Percentiles rank a stretch among this genome's conserved stretches.
These are phyloP conservation scores for Diaporthe vaccinii DNA, from an alignment of 2,329 filamentous ascomycete species.

Conservation along the genomic window DNA sequence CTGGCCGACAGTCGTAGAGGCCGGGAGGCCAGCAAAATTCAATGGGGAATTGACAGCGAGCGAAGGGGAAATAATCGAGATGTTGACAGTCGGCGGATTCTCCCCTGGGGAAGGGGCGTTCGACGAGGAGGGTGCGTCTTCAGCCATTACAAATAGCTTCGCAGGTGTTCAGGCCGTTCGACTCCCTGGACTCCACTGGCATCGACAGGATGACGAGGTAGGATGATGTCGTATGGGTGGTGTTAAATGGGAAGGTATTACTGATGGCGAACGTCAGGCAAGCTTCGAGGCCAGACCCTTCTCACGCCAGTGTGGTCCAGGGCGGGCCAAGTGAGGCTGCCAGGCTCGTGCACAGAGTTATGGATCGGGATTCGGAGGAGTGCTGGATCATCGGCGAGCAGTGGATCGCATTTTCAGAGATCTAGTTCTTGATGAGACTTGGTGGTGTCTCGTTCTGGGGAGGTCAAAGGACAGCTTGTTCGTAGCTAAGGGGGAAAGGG, in stretches of 20 bases:
- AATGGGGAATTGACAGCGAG: slow-evolving; percentile 65
- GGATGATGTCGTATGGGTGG: neutral
- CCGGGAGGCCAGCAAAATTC: slow-evolving; percentile 62
- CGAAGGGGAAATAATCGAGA: slow-evolving; percentile 72
- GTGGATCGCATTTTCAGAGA: slow-evolving; percentile 18
- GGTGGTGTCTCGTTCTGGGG: neutral
- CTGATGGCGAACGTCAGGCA: neutral
- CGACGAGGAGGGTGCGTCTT: slow-evolving; percentile 49
- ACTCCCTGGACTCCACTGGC: slow-evolving; percentile 4
- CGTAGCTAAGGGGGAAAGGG: neutral
- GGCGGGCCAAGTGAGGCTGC: slow-evolving; percentile 23
- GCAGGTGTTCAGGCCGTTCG: slow-evolving; percentile 38
- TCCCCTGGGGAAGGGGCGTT: slow-evolving; percentile 45
- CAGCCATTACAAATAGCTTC: slow-evolving; percentile 54
- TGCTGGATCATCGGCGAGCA: slow-evolving; percentile 27
- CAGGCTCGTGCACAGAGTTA: slow-evolving; percentile 35
- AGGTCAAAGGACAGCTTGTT: slow-evolving; percentile 12
- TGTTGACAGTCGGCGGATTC: slow-evolving; percentile 59
- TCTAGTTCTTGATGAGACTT: neutral
- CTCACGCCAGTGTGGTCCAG: slow-evolving; percentile 29
- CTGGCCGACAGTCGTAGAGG: slow-evolving; percentile 66
- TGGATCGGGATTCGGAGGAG: slow-evolving; percentile 22
- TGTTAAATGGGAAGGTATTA: neutral
- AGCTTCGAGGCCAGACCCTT: slow-evolving; percentile 38
- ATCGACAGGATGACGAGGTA: neutral